Evolutionary conservation across 2,329 filamentous ascomycete species (phyloP), one percentile per base, ranked within the genome.

Genomic region (Cadophora gregata): DNA sequence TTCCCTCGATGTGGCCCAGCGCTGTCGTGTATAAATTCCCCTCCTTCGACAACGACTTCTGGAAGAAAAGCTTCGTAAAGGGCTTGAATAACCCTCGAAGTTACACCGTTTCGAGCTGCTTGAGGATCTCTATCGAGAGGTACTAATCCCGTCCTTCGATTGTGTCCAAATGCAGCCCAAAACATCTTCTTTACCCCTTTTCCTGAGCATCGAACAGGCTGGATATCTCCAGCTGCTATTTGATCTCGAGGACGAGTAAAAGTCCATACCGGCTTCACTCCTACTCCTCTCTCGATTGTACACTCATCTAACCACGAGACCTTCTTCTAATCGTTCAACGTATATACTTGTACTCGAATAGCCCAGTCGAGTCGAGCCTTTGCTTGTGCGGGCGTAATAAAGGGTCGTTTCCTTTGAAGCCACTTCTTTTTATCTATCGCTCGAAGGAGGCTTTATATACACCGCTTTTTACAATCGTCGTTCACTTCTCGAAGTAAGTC

Each of bases 271-370:
- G 10, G 24, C 7, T 61, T 61, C 3, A 61, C 7, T 8, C 62
- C 62, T 45, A 45, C 38, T 31, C 51, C 62, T 48, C 62, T 24
- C 33, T 64, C 42, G 14, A 64, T 36, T 38, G 55, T 64, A 64
- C 55, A 64, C 62, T 64, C 53, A 21, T 64, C 51, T 21, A 38
- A 64, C 62, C 38, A 64, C 16, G 19, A 31, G 16, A 64, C 62
- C 21, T 59, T 59, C 36, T 19, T 59, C 62, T 53, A 64, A 50
- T 64, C 38, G 27, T 31, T 51, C 1, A 59, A 25, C 9, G 38
- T 64, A 59, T 59, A 64, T n/a, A 24, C 38, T 51, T 64, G 38
- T 45, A 59, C 19, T 51, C 38, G 12, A 59, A 59, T 64, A 4
- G 53, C 62, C 53, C 38, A 64, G 5, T 59, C 25, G 14, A 64